Conservation (phyloP, 306 rosid genomes). For the barrel medic (Medicago truncatula) region MtrunA17r5.0-ANR NC_053048.1:50160501-50161000, state of each 20-base stretch:
- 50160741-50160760: background rate
- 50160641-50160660: background rate
- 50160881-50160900: slow-evolving; percentile 20
- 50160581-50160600: slow-evolving; percentile 3
- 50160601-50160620: slow-evolving; percentile 10
- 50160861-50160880: slow-evolving; percentile 28
- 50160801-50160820: background rate
- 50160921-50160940: background rate
- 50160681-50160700: background rate
- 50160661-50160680: background rate
- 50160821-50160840: background rate
- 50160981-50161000: slow-evolving; percentile 17
- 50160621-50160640: slow-evolving; percentile 11
- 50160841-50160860: slow-evolving; percentile 17
- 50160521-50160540: slow-evolving; percentile 44
- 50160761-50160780: background rate
- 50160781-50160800: background rate
- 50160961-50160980: slow-evolving; percentile 5
- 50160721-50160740: background rate
- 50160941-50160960: slow-evolving; percentile 14
- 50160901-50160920: background rate
- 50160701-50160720: background rate
- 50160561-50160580: slow-evolving; percentile 18
- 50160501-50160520: slow-evolving; percentile 60
- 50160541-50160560: slow-evolving; percentile 31